These are phyloP conservation scores for Macadamia tetraphylla DNA, from an alignment of 164 flowering plant genomes.

Conservation along the genomic window DNA sequence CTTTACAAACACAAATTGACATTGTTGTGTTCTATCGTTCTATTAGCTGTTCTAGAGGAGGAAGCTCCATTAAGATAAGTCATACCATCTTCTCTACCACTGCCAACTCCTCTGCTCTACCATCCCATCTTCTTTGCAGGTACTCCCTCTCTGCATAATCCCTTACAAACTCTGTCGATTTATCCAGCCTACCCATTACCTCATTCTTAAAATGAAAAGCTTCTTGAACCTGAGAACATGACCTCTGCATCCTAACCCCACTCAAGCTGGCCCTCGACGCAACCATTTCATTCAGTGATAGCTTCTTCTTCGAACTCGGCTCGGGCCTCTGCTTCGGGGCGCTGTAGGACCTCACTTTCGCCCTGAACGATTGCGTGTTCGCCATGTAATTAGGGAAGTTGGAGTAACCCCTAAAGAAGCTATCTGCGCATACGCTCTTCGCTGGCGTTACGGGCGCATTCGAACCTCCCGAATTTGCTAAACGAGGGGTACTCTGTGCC, in stretches of 20 bases:
- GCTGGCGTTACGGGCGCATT: slow-evolving; percentile 51
- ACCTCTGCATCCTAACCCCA: slow-evolving; percentile 55
- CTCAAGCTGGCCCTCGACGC: slow-evolving; percentile 68
- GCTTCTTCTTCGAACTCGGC: slow-evolving; percentile 42
- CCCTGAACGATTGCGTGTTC: slow-evolving; percentile 61
- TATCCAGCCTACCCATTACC: slow-evolving; percentile 30
- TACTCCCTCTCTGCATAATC: slow-evolving; percentile 15
- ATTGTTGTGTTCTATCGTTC: not conserved
- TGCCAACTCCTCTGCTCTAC: too few relatives aligned
- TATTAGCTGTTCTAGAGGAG: not conserved
- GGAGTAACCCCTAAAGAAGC: slow-evolving; percentile 33
- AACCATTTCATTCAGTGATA: slow-evolving; percentile 59
- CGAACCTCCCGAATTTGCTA: slow-evolving; percentile 21
- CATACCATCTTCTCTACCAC: too few relatives aligned
- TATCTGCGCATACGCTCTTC: slow-evolving; percentile 59
- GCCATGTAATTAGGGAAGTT: slow-evolving; percentile 76
- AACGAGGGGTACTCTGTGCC: slow-evolving; percentile 78
- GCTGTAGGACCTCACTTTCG: slow-evolving; percentile 67
- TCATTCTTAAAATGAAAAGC: slow-evolving; percentile 29
- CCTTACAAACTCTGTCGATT: slow-evolving; percentile 18
- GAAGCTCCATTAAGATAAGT: not conserved
- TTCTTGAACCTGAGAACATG: slow-evolving; percentile 45
- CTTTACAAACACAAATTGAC: not conserved
- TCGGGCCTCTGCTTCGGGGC: slow-evolving; percentile 89
- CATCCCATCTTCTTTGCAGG: slow-evolving; percentile 19